Conservation (phyloP, 2,329 filamentous ascomycete genomes). For the Xylaria arbuscula region DNA sequence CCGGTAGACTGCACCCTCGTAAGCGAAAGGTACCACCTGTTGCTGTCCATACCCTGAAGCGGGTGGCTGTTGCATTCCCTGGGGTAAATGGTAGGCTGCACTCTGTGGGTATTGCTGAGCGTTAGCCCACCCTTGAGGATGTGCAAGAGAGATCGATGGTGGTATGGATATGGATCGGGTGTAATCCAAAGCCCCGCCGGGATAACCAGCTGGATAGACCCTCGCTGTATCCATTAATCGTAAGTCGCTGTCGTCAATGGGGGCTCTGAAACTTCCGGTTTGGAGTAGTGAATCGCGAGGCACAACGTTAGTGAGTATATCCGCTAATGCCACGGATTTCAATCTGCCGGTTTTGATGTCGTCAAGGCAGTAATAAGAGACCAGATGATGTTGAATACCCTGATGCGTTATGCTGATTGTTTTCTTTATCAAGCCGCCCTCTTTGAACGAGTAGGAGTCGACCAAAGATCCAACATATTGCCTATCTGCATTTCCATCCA, state of each 20-base stretch:
- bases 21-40: constrained; percentile 13
- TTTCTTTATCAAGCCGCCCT: constrained; percentile 87
- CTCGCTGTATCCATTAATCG: constrained; percentile 23
- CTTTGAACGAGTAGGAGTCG: constrained; percentile 91
- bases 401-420: constrained; percentile 84
- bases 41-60: constrained; percentile 4
- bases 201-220: background rate
- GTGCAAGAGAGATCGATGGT: constrained; percentile 7
- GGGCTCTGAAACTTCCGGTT: constrained; percentile 74
- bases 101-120: constrained; percentile 14
- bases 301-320: constrained; percentile 60
- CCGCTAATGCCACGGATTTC: constrained; percentile 66
- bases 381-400: constrained; percentile 83
- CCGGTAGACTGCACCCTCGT: constrained; percentile 30
- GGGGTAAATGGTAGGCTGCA: constrained; percentile 28
- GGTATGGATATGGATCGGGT: constrained; percentile 42
- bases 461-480: constrained; percentile 81
- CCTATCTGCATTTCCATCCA: constrained; percentile 41
- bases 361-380: constrained; percentile 87
- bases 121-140: constrained; percentile 26
- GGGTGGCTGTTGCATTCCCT: constrained; percentile 32
- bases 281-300: constrained; percentile 69
- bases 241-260: constrained; percentile 64
- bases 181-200: background rate
- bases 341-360: constrained; percentile 76